phyloP scores from a whole-genome alignment of 2,329 filamentous ascomycete genomes.

The Coleophoma cylindrospora region DNA sequence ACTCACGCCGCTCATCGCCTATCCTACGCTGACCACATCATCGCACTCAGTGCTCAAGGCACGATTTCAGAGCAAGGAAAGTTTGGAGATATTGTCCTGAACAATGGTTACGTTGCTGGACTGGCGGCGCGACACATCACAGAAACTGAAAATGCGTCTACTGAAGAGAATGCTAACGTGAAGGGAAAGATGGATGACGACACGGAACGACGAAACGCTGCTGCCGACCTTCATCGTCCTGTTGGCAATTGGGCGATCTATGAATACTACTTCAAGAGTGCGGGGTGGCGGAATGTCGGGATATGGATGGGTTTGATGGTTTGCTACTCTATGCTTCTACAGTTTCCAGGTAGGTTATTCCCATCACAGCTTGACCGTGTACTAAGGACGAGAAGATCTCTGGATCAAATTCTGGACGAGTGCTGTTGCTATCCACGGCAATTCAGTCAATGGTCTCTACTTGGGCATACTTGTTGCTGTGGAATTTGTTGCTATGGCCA shows the following conservation, averaged over 20 bases:
- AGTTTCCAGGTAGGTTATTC: conserved; percentile 10
- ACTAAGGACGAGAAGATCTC: conserved; percentile 22
- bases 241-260: conserved; percentile 14
- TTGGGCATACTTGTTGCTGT: conserved; percentile 16
- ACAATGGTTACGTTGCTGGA: conserved; percentile 14
- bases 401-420: conserved; percentile 39
- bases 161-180: not conserved
- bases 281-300: conserved; percentile 7
- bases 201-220: conserved; percentile 8
- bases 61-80: conserved; percentile 6
- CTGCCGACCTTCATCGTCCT: conserved; percentile 10
- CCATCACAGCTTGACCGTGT: conserved; percentile 16
- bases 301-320: conserved; percentile 9
- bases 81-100: conserved; percentile 7
- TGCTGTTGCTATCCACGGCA: conserved; percentile 14
- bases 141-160: conserved; percentile 2
- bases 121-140: conserved; percentile 8
- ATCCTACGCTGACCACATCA: conserved; percentile 14
- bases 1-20: conserved; percentile 25
- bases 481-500: conserved; percentile 10
- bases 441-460: conserved; percentile 14
- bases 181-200: conserved; percentile 5
- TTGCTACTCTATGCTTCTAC: conserved; percentile 8
- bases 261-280: conserved; percentile 13
- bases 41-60: not conserved